These are phyloP conservation scores for Actinomucor elegans DNA, from an alignment of 371 early-diverging fungal genomes.

Conservation along the genomic window DNA sequence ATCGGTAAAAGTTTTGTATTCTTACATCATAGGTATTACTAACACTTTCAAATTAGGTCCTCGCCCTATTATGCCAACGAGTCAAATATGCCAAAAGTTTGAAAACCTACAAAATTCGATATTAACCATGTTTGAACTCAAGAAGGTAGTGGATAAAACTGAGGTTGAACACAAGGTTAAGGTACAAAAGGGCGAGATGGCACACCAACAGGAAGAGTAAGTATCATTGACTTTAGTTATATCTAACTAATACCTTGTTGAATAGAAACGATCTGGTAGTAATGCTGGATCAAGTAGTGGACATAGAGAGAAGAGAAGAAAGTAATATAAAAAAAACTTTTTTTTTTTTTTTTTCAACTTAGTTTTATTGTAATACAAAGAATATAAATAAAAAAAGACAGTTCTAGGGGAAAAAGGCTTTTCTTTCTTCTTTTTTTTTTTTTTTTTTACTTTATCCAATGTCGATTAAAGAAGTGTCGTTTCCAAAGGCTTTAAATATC, in stretches of 20 bases:
- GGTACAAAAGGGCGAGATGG: slow-evolving; percentile 43
- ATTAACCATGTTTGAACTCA: slow-evolving; percentile 74
- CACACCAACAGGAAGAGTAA: slow-evolving; percentile 12
- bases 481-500: slow-evolving; percentile 38
- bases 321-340: slow-evolving; percentile 2
- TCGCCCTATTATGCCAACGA: slow-evolving; percentile 82
- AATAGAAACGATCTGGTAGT: slow-evolving; percentile 29
- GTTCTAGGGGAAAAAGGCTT: neutral
- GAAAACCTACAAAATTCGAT: slow-evolving; percentile 73
- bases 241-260: too few relatives aligned
- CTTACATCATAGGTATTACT: too few relatives aligned
- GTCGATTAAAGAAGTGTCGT: slow-evolving; percentile 23
- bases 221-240: slow-evolving; percentile 1
- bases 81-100: slow-evolving; percentile 68
- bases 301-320: slow-evolving; percentile 25
- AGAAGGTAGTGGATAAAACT: slow-evolving; percentile 76
- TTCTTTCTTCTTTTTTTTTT: slow-evolving; percentile 1
- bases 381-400: neutral
- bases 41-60: too few relatives aligned
- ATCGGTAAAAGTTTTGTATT: slow-evolving; percentile 34
- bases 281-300: slow-evolving; percentile 17
- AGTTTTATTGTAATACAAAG: neutral
- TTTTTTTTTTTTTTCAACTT: neutral
- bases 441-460: slow-evolving; percentile 6
- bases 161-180: slow-evolving; percentile 74